Conservation (phyloP, 78 protist genomes). For the Capsaspora owczarzaki region DNA sequence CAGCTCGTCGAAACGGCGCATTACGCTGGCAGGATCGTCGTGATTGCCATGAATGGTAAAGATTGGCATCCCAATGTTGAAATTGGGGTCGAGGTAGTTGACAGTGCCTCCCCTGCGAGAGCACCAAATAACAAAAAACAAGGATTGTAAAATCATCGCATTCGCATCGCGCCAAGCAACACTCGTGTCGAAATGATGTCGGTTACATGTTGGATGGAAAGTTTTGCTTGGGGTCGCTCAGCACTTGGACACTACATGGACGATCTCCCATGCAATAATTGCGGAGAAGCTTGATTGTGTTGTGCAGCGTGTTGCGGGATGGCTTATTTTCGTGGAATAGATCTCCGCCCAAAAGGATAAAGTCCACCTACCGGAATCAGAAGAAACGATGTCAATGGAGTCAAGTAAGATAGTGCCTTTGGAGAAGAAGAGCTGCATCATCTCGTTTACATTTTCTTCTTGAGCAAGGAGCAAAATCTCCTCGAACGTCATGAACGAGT, state of each 20-base stretch:
- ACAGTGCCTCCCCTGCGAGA: conserved; percentile 34
- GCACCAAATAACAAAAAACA: neutral
- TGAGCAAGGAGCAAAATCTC: conserved; percentile 80
- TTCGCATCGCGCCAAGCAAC: too few species aligned
- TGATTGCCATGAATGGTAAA: conserved; percentile 98
- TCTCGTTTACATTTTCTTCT: neutral
- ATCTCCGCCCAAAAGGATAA: conserved; percentile 95
- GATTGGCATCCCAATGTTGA: conserved; percentile 90
- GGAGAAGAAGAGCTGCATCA: too few species aligned
- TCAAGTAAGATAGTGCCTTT: too few species aligned
- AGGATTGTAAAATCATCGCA: too few species aligned
- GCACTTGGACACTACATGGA: conserved; percentile 35
- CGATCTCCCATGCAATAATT: conserved; percentile 73
- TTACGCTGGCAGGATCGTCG: conserved; percentile 96
- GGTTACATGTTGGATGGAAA: too few species aligned
- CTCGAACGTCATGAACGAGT: conserved; percentile 86
- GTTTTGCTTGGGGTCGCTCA: conserved; percentile 45
- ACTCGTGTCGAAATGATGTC: too few species aligned
- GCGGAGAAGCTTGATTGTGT: conserved; percentile 70
- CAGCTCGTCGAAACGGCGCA: too few species aligned
- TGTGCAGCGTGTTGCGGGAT: conserved; percentile 53
- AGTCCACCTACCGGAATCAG: conserved; percentile 62
- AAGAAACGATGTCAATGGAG: neutral
- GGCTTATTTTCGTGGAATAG: conserved; percentile 97
- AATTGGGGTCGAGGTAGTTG: conserved; percentile 91